phyloP scores from a whole-genome alignment of 169 alveolate genomes.

The Miamiensis avidus region DNA sequence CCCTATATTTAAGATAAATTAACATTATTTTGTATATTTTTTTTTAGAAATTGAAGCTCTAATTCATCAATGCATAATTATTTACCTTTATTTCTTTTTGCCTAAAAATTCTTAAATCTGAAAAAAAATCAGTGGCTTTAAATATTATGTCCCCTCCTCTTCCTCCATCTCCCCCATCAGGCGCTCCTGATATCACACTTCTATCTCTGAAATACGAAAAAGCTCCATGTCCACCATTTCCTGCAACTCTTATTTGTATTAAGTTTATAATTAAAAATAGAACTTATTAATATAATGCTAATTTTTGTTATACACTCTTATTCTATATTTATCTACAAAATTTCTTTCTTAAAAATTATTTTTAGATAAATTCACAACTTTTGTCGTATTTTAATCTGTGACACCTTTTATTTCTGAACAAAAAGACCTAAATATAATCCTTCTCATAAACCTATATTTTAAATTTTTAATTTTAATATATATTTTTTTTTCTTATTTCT shows the following conservation, averaged over 20 bases:
- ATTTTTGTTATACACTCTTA: slow-evolving; percentile 1
- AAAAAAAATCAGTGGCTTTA: slow-evolving; percentile 63
- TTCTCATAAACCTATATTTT: too few species aligned
- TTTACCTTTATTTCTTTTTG: slow-evolving; percentile 43
- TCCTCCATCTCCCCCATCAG: slow-evolving; percentile 96
- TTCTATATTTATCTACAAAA: slow-evolving; percentile 26
- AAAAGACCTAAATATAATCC: too few species aligned
- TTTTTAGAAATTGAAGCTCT: slow-evolving; percentile 1
- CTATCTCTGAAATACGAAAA: slow-evolving; percentile 81
- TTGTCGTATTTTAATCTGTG: neutral
- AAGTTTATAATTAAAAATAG: neutral
- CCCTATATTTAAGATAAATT: slow-evolving; percentile 59
- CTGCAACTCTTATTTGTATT: slow-evolving; percentile 59
- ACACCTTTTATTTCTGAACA: too few species aligned
- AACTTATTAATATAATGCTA: too few species aligned
- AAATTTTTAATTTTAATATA: too few species aligned
- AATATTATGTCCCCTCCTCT: slow-evolving; percentile 91
- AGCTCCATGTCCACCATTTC: slow-evolving; percentile 92
- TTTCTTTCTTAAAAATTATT: slow-evolving; percentile 22
- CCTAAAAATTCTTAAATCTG: slow-evolving; percentile 69
- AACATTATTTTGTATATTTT: slow-evolving; percentile 8
- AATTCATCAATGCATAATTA: slow-evolving; percentile 23
- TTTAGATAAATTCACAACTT: neutral
- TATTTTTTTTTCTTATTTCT: too few species aligned
- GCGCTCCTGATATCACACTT: slow-evolving; percentile 82